Evolutionary conservation across 164 flowering plant genomes (phyloP).

Genomic region (Cinnamomum micranthum): DNA sequence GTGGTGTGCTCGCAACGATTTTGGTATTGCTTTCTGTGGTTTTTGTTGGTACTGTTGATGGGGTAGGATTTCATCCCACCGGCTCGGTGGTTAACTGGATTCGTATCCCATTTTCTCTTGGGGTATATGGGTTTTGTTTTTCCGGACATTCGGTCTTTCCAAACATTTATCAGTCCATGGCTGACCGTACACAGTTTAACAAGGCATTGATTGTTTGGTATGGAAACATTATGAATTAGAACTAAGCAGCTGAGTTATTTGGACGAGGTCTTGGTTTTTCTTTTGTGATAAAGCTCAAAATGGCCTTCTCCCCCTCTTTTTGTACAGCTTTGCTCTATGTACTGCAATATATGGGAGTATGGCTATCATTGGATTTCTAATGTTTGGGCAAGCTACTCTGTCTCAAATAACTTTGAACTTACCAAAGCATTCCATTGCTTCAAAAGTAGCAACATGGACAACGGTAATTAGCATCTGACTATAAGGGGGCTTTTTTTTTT

Average conservation of each 20-base stretch:
- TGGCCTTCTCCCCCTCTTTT: slow-evolving; percentile 1
- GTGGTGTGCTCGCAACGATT: slow-evolving; percentile 78
- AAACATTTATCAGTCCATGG: slow-evolving; percentile 92
- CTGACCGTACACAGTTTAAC: slow-evolving; percentile 61
- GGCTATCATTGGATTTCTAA: slow-evolving; percentile 74
- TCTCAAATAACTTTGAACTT: slow-evolving; percentile 88
- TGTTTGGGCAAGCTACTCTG: slow-evolving; percentile 74
- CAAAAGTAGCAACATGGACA: slow-evolving; percentile 85
- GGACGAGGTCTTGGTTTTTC: neutral
- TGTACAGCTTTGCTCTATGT: slow-evolving; percentile 66
- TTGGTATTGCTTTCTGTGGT: slow-evolving; percentile 50
- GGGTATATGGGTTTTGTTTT: slow-evolving; percentile 85
- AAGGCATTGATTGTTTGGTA: slow-evolving; percentile 68
- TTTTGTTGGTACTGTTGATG: slow-evolving; percentile 51
- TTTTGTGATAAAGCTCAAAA: neutral
- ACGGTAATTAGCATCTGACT: slow-evolving; percentile 55
- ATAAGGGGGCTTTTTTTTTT: neutral
- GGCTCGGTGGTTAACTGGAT: slow-evolving; percentile 57
- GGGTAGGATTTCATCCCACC: slow-evolving; percentile 62
- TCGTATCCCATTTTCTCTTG: slow-evolving; percentile 79
- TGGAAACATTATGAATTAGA: neutral
- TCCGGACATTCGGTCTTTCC: slow-evolving; percentile 90
- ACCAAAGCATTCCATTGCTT: slow-evolving; percentile 50
- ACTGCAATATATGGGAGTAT: slow-evolving; percentile 62
- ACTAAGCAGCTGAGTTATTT: neutral